Base-by-base conservation (phyloP, 2,329 filamentous ascomycete genomes). In the Fusarium virguliforme region DNA sequence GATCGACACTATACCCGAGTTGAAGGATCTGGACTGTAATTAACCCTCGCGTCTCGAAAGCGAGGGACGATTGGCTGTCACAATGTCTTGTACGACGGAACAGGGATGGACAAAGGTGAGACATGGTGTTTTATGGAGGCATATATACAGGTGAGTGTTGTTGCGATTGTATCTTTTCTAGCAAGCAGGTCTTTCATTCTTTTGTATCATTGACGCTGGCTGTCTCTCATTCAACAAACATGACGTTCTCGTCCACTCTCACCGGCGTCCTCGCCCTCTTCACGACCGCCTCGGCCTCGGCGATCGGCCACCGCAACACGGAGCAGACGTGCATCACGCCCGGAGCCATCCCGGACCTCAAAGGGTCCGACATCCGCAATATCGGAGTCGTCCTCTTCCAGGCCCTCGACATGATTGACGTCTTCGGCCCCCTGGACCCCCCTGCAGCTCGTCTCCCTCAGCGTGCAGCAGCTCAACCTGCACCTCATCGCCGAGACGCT, bases 341-440 rank as follows among this genome's bases (percentile, higher is more conserved):
- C 6, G 67, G 71, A 1, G 51, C 62, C 8, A 54, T 77, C 30
- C 75, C 75, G 9, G 64, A 72, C 34, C 62, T 77, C 12, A 60
- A 60, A 4, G 72, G 67, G 15, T 64, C 67, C 18, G 62, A 71
- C 32, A 73, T 75, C 61, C 67, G 70, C 10, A 82, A 80, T 54
- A 82, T 80, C 56, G 84, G 82, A 57, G 78, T 86, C 38, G 78
- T 84, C 32, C 71, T 87, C 5, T 85, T 83, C 76, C 83, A 79
- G 2, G 81, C 79, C 15, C 83, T 85, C 75, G 81, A 86, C 65
- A 75, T 81, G 35, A 76, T 85, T 13, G 85, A 86, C 68, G 79
- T 84, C 58, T 84, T 84, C 72, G 84, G 84, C 0, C 83, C 84
- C n/a, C 74, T 86, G 6, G 83, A 85, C n/a, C 62, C 75, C 80